Conservation (phyloP, 257 asterid genomes). For the Nicotiana sylvestris region DNA sequence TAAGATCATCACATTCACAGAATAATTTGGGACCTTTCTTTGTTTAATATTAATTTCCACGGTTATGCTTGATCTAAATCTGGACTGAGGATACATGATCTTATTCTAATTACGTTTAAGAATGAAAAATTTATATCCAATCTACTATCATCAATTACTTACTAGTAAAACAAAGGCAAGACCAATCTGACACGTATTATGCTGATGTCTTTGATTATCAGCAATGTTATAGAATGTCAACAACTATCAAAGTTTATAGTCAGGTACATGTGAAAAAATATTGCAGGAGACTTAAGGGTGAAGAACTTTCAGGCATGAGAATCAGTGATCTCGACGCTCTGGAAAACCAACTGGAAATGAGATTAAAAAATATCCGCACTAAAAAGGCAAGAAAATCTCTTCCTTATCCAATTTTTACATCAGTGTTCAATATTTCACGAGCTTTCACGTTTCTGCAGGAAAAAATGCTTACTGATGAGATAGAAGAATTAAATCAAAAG, state of each 20-base stretch:
- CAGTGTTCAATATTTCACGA: not conserved
- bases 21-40: too few species aligned
- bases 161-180: too few species aligned
- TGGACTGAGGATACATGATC: too few species aligned
- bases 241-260: not conserved
- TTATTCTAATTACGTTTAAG: too few species aligned
- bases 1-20: too few species aligned
- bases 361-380: constrained; percentile 51
- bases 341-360: constrained; percentile 55
- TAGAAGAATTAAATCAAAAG: constrained; percentile 55
- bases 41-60: too few species aligned
- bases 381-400: constrained; percentile 39
- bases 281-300: constrained; percentile 66
- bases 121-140: too few species aligned
- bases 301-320: constrained; percentile 50
- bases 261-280: not conserved
- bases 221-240: not conserved
- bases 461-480: constrained; percentile 42
- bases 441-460: constrained; percentile 37
- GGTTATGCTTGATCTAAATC: too few species aligned
- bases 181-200: not conserved
- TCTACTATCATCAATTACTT: too few species aligned
- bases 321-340: constrained; percentile 48
- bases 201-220: not conserved
- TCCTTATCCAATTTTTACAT: not conserved